phyloP scores from a whole-genome alignment of 2,329 filamentous ascomycete genomes.

The Samsoniella hepiali region DNA sequence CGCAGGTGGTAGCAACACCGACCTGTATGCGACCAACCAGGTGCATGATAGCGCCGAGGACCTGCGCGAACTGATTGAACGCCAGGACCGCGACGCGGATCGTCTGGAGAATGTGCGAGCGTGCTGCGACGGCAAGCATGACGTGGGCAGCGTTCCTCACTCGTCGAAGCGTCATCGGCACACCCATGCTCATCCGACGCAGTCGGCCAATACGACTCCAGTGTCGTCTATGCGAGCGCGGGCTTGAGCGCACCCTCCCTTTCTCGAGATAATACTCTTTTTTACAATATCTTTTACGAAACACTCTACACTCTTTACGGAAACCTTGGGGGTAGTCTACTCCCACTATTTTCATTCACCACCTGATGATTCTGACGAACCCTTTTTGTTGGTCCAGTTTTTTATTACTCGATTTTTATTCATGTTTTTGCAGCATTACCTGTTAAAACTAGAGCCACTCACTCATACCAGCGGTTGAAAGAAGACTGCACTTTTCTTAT shows the following conservation, averaged over 20 bases:
- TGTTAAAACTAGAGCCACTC: conserved; percentile 13
- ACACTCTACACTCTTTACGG: conserved; percentile 19
- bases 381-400: conserved; percentile 12
- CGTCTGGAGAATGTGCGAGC: conserved; percentile 91
- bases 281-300: conserved; percentile 6
- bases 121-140: conserved; percentile 85
- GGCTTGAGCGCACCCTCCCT: not conserved
- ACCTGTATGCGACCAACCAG: conserved; percentile 59
- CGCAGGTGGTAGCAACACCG: conserved; percentile 40
- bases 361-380: conserved; percentile 19
- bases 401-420: conserved; percentile 1
- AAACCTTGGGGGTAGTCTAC: not conserved
- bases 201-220: conserved; percentile 16
- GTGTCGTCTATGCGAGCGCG: conserved; percentile 13
- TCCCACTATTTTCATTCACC: not conserved
- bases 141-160: conserved; percentile 18
- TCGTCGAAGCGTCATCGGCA: conserved; percentile 19
- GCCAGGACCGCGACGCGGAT: conserved; percentile 72
- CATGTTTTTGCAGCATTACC: conserved; percentile 2
- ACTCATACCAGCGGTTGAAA: conserved; percentile 8
- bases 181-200: conserved; percentile 13
- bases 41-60: conserved; percentile 80
- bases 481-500: conserved; percentile 6
- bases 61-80: conserved; percentile 72
- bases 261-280: not conserved